Evolutionary conservation across 1,284 basidiomycete genomes (phyloP), one percentile per base, ranked within the genome.

Genomic region (Coniferiporia sulphurascens): DNA sequence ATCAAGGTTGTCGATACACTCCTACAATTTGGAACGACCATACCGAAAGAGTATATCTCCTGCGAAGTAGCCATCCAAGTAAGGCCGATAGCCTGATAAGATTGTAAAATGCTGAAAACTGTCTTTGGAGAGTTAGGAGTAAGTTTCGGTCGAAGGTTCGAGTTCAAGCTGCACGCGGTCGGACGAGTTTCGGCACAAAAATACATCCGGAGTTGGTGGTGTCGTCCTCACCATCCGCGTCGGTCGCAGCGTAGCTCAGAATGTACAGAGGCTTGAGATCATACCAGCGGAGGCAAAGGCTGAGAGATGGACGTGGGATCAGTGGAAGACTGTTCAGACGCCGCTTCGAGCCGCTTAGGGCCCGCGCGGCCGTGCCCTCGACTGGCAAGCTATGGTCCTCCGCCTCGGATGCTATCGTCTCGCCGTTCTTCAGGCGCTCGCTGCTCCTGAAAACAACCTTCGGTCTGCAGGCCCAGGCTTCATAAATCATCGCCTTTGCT

Each of bases 1-100:
- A 55, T 59, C 52, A 55, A 46, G 44, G 36, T 9, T 19, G 13
- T 43, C 41, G 17, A 43, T 32, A 56, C 35, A 21, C 49, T 51
- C 54, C 12, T 10, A 38, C 21, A 51, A 51, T 10, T 56, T 12
- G 46, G 48, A 35, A 38, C 12, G 27, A 17, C 32, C 35, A 51
- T n/a, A n/a, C 44, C 44, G 17, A 21, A 46, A 17, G 44, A 46
- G 44, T n/a, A 17, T n/a, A n/a, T n/a, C 44, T 21, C 8, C 44
- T 12, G 17, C 17, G 44, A 46, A 19, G 15, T 19, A 46, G 44
- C 44, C n/a, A 21, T 12, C 15, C 44, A 9, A 46, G 44, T n/a
- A n/a, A 17, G 13, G 38, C 38, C 12, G 15, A 12, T 41, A 41
- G 12, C 38, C 38, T 41, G 38, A 41, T 15, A 41, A 15, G 15